Evolutionary conservation across 208 protist genomes (phyloP).

Genomic region (Acanthamoeba castellanii): DNA sequence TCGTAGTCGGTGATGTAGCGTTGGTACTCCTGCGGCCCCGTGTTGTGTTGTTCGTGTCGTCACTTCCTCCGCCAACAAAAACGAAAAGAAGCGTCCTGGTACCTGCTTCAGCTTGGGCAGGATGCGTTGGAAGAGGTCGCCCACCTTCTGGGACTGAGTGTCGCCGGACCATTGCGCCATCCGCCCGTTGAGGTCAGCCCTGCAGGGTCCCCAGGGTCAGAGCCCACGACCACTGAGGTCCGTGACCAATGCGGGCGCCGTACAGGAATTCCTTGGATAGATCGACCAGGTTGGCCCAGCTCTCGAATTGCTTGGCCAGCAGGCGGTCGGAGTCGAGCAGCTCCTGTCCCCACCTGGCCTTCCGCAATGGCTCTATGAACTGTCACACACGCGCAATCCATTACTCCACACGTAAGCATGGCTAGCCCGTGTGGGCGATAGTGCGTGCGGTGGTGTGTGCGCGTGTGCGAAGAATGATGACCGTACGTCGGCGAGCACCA

Average conservation of each 20-base stretch:
- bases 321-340: neutral
- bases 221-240: too few species aligned
- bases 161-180: neutral
- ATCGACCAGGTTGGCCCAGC: neutral
- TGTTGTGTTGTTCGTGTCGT: too few species aligned
- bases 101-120: conserved; percentile 13
- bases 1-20: conserved; percentile 19
- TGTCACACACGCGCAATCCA: neutral
- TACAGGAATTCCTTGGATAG: conserved; percentile 4
- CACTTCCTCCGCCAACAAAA: neutral
- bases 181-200: neutral
- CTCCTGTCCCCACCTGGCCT: neutral
- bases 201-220: neutral
- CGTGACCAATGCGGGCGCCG: neutral
- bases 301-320: neutral
- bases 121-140: neutral
- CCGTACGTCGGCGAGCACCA: neutral
- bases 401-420: neutral
- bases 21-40: neutral
- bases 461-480: neutral
- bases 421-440: neutral
- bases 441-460: neutral
- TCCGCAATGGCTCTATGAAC: neutral
- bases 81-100: neutral
- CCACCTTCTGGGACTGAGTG: neutral